These are phyloP conservation scores for Mortierella sp. DNA, from an alignment of 371 early-diverging fungal genomes.

Conservation along the genomic window DNA sequence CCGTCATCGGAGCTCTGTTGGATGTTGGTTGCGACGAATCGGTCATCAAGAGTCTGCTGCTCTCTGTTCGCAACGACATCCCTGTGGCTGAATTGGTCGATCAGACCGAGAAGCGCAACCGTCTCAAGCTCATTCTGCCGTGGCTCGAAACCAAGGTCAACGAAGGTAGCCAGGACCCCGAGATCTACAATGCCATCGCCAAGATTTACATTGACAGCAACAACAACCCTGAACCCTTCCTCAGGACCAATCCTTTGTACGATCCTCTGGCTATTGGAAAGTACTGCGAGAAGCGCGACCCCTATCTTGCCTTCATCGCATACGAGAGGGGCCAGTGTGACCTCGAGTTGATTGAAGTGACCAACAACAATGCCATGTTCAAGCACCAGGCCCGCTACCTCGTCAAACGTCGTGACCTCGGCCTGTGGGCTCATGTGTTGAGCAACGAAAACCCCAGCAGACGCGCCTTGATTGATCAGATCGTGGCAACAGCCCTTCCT, in stretches of 20 bases:
- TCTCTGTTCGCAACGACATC: slow-evolving; percentile 81
- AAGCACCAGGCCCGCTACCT: slow-evolving; percentile 98
- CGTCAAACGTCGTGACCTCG: slow-evolving; percentile 87
- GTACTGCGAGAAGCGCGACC: slow-evolving; percentile 98
- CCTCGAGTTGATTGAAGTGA: slow-evolving; percentile 89
- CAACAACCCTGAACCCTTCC: slow-evolving; percentile 96
- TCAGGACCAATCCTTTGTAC: slow-evolving; percentile 83
- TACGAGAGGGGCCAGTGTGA: slow-evolving; percentile 97
- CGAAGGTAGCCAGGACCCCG: slow-evolving; percentile 87
- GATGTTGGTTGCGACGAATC: slow-evolving; percentile 98
- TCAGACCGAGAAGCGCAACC: slow-evolving; percentile 95
- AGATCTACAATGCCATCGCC: slow-evolving; percentile 96
- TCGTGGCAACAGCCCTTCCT: slow-evolving; percentile 85
- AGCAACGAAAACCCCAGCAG: slow-evolving; percentile 83
- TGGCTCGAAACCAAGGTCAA: slow-evolving; percentile 91
- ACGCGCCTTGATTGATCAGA: slow-evolving; percentile 93
- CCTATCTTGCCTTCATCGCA: slow-evolving; percentile 94
- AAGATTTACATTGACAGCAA: slow-evolving; percentile 99
- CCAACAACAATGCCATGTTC: slow-evolving; percentile 98
- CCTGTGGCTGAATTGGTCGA: slow-evolving; percentile 89
- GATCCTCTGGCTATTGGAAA: slow-evolving; percentile 88
- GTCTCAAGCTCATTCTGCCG: slow-evolving; percentile 93
- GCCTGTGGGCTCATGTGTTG: slow-evolving; percentile 89
- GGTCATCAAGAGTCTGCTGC: slow-evolving; percentile 88
- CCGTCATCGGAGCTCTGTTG: slow-evolving; percentile 95